Evolutionary conservation across 2,329 filamentous ascomycete species (phyloP).

Genomic region (Domatiomyces catenatus): DNA sequence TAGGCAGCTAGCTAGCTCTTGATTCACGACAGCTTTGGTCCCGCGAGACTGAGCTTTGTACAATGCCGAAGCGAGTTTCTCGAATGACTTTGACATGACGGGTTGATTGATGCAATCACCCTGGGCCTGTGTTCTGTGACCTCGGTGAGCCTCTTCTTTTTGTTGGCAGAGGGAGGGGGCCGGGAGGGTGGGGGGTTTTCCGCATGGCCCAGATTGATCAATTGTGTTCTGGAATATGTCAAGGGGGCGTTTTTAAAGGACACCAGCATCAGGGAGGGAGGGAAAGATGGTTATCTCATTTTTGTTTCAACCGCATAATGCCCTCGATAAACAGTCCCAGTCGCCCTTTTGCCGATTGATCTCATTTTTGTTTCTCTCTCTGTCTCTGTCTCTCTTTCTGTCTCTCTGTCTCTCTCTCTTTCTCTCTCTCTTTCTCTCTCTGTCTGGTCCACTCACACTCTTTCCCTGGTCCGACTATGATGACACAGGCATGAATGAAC

Average conservation of each 20-base stretch:
- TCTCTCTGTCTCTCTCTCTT: neutral
- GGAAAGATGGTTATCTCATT: neutral
- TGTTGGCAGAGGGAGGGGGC: too few relatives aligned
- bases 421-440: neutral
- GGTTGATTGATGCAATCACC: neutral
- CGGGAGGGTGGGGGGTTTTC: too few relatives aligned
- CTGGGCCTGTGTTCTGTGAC: neutral
- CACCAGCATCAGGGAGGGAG: neutral
- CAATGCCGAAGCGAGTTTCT: neutral
- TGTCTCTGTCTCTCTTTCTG: neutral
- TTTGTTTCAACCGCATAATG: neutral
- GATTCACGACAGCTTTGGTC: neutral
- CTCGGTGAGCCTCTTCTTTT: neutral
- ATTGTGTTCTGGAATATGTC: neutral
- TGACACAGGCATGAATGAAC: too few relatives aligned
- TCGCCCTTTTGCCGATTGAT: neutral
- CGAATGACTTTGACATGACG: neutral
- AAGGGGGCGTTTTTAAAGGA: neutral
- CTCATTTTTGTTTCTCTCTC: neutral
- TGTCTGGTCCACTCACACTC: too few relatives aligned
- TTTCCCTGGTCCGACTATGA: too few relatives aligned
- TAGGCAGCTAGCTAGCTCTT: neutral
- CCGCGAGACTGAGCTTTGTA: neutral
- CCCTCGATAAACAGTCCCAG: neutral
- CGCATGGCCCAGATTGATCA: neutral